Evolutionary conservation across 345 rosid genomes (phyloP).

Genomic region (Moricandia moricandioides): DNA sequence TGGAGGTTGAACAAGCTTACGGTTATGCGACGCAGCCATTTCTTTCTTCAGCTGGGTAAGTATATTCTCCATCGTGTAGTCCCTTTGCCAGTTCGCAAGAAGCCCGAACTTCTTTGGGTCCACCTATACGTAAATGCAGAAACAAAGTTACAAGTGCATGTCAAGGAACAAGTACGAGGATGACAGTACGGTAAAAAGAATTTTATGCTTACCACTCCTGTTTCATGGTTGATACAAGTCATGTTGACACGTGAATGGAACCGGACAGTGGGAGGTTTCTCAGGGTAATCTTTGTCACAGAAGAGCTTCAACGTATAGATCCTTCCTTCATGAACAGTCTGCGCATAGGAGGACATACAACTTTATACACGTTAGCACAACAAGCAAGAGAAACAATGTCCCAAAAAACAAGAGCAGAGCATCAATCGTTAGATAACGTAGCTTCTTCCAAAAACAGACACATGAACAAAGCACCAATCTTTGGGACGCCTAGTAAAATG

Average conservation of each 20-base stretch:
- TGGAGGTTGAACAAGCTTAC: conserved; percentile 81
- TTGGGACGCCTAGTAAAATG: not conserved
- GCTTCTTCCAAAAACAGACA: not conserved
- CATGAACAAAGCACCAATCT: not conserved
- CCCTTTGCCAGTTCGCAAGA: conserved; percentile 76
- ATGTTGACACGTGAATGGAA: conserved; percentile 91
- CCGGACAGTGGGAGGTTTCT: conserved; percentile 93
- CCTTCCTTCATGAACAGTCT: conserved; percentile 97
- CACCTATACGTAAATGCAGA: conserved; percentile 39
- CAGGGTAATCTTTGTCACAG: conserved; percentile 96
- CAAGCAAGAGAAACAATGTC: not conserved
- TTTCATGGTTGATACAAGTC: conserved; percentile 93
- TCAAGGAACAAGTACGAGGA: not conserved
- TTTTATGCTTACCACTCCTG: conserved; percentile 67
- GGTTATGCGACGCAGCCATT: conserved; percentile 68
- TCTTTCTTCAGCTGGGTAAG: conserved; percentile 73
- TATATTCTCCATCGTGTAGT: conserved; percentile 76
- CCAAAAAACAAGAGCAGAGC: not conserved
- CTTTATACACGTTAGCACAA: not conserved
- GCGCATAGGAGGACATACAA: not conserved
- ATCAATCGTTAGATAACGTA: too few relatives aligned
- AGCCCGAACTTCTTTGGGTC: conserved; percentile 70
- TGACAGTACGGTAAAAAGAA: not conserved
- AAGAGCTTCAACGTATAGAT: conserved; percentile 97
- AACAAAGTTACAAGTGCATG: not conserved